phyloP scores from a whole-genome alignment of 768 basidiomycete genomes.

The Boletus sp. region DNA sequence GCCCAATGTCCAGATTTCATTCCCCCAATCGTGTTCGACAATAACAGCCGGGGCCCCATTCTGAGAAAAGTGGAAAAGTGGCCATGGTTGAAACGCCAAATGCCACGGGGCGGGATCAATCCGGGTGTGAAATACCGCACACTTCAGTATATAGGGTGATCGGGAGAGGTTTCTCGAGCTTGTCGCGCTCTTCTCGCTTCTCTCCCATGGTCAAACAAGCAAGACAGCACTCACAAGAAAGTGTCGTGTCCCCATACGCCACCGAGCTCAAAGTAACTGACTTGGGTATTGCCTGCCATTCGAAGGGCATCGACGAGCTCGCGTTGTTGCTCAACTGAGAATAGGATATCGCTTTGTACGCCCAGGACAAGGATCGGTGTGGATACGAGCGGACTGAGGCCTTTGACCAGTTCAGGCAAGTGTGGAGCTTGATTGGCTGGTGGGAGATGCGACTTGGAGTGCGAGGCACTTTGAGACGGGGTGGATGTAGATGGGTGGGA shows the following conservation, averaged over 20 bases:
- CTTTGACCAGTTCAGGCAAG: slow-evolving; percentile 72
- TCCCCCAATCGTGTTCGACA: neutral
- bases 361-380: slow-evolving; percentile 88
- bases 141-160: slow-evolving; percentile 12
- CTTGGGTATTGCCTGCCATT: slow-evolving; percentile 82
- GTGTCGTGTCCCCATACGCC: slow-evolving; percentile 99
- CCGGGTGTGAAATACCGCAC: neutral
- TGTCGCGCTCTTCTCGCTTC: neutral
- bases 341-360: slow-evolving; percentile 95
- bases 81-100: neutral
- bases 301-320: slow-evolving; percentile 92
- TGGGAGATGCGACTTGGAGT: slow-evolving; percentile 70
- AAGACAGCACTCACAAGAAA: slow-evolving; percentile 65
- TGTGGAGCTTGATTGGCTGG: slow-evolving; percentile 73
- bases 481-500: slow-evolving; percentile 18
- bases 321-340: slow-evolving; percentile 95
- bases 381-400: slow-evolving; percentile 68
- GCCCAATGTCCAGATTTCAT: neutral
- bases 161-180: neutral
- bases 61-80: neutral
- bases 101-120: slow-evolving; percentile 3
- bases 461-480: slow-evolving; percentile 38
- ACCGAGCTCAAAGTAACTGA: slow-evolving; percentile 96
- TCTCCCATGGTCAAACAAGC: neutral
- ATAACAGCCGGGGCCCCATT: neutral